Conservation (phyloP, 257 asterid genomes). For the Solanum bukasovii region DNA sequence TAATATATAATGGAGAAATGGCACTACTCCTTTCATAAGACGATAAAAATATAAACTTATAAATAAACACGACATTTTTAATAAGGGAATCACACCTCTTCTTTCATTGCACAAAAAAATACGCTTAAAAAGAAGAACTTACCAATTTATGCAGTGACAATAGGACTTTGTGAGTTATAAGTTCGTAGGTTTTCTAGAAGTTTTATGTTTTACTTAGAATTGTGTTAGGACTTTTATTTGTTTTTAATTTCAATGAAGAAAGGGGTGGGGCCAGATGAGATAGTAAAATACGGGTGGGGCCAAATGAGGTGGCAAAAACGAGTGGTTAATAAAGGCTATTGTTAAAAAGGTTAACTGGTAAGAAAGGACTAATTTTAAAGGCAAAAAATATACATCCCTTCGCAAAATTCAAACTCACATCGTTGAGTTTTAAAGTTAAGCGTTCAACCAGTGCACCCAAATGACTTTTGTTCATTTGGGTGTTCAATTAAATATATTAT, state of each 20-base stretch:
- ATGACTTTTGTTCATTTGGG: too few species aligned
- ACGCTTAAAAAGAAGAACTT: not conserved
- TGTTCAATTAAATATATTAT: too few species aligned
- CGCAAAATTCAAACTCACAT: not conserved
- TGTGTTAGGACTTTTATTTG: not conserved
- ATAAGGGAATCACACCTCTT: not conserved
- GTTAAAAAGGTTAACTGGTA: too few species aligned
- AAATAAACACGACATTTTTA: too few species aligned
- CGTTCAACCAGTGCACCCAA: not conserved
- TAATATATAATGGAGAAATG: not conserved
- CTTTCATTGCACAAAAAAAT: not conserved
- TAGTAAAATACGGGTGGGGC: not conserved
- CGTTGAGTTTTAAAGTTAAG: not conserved
- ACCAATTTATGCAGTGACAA: not conserved
- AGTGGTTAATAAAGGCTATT: too few species aligned
- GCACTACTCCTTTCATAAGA: not conserved
- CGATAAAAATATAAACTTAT: too few species aligned
- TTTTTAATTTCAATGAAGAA: not conserved
- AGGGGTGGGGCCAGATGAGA: not conserved
- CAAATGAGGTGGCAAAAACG: too few species aligned
- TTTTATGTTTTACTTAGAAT: not conserved
- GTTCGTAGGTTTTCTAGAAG: not conserved
- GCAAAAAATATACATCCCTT: too few species aligned
- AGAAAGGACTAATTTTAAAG: too few species aligned
- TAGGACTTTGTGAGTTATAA: not conserved